A percentile compares a stretch with the other conserved stretches of the same genome.
phyloP scores from a whole-genome alignment of 1,284 basidiomycete genomes.

The Sanghuangporus sanghuang region DNA sequence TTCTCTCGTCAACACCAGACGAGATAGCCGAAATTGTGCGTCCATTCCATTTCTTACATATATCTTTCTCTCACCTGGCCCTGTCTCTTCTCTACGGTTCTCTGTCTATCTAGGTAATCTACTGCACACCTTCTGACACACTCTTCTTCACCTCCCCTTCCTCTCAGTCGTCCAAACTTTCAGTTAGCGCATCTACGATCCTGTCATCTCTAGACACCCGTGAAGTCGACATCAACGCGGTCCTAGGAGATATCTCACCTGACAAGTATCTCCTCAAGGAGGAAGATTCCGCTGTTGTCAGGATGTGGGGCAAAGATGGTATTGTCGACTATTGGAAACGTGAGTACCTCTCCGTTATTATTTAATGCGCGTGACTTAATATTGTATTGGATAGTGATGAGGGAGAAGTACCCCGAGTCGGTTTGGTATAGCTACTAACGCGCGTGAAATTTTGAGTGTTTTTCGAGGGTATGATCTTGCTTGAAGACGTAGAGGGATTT shows the following conservation, averaged over 20 bases:
- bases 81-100: not conserved
- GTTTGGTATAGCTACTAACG: conserved; percentile 8
- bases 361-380: not conserved
- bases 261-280: conserved; percentile 5
- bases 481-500: too few species aligned
- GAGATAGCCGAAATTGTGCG: conserved; percentile 2
- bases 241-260: not conserved
- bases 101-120: conserved; percentile 1
- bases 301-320: conserved; percentile 7
- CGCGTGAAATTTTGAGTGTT: not conserved
- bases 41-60: not conserved
- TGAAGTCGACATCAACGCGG: conserved; percentile 3
- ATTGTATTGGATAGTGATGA: conserved; percentile 6
- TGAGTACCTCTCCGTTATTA: not conserved
- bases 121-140: conserved; percentile 7
- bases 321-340: conserved; percentile 11
- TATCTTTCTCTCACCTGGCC: not conserved
- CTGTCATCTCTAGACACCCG: not conserved
- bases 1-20: not conserved
- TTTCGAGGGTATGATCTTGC: too few species aligned
- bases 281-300: conserved; percentile 1
- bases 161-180: not conserved
- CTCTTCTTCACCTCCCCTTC: not conserved
- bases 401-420: conserved; percentile 1
- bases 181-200: not conserved